These are phyloP conservation scores for Yamadazyma mexicana DNA, from an alignment of 1,139 yeast species.

Conservation along the genomic window DNA sequence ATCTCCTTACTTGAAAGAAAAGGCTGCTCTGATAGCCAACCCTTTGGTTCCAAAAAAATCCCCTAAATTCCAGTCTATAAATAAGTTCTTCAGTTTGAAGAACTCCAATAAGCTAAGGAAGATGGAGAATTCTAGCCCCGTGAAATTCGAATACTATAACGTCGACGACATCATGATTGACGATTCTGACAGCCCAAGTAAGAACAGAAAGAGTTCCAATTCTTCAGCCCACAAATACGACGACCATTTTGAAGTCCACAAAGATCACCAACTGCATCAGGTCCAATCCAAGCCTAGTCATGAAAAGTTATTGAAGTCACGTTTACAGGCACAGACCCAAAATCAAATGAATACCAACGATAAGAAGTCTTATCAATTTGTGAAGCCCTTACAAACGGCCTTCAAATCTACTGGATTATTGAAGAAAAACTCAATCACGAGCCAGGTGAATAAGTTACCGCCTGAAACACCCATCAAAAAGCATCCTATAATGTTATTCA, in stretches of 20 bases:
- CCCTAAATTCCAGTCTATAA: constrained; percentile 7
- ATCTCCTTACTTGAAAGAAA: constrained; percentile 28
- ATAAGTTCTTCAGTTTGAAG: constrained; percentile 16
- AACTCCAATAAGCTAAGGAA: constrained; percentile 20
- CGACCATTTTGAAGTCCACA: constrained; percentile 4
- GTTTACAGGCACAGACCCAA: not conserved
- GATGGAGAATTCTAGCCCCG: constrained; percentile 17
- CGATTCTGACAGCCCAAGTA: constrained; percentile 28
- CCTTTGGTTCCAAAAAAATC: constrained; percentile 1
- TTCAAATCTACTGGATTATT: constrained; percentile 74
- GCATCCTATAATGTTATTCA: constrained; percentile 45
- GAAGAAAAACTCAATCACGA: constrained; percentile 55
- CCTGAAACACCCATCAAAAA: constrained; percentile 88
- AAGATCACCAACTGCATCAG: not conserved
- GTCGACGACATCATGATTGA: constrained; percentile 31
- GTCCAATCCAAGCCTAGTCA: not conserved
- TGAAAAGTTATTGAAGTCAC: not conserved
- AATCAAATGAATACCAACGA: constrained; percentile 16
- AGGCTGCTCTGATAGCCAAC: constrained; percentile 3
- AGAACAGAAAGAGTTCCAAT: constrained; percentile 30
- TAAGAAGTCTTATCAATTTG: constrained; percentile 61
- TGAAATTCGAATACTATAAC: constrained; percentile 29
- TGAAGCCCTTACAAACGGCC: constrained; percentile 83
- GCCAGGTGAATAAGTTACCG: constrained; percentile 34
- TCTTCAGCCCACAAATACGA: constrained; percentile 12